Base-by-base conservation (phyloP, 768 basidiomycete species). In the Naganishia randhawae region DNA sequence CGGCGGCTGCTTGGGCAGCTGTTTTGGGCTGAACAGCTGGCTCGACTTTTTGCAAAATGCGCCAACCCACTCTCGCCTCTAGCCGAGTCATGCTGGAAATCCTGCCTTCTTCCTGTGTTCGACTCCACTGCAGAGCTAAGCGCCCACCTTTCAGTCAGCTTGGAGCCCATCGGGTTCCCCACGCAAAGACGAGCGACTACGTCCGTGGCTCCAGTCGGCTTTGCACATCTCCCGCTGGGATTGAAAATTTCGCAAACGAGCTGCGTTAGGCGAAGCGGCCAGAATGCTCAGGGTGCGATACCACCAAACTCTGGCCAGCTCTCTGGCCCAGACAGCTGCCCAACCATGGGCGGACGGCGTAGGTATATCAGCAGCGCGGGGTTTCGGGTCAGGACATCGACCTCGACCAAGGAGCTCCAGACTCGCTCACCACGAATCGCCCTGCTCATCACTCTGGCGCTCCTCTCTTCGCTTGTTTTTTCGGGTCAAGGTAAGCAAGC, bases 401-500 rank as follows among this genome's bases (percentile, higher is more conserved):
- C n/a, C n/a, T n/a, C n/a, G n/a, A n/a, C 25, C 16, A 22, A 48
- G 45, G 45, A 48, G 45, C 45, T 48, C 45, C 45, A 48, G n/a
- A 48, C n/a, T 17, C 25, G 41, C 3, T 42, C 41, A 16, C 19
- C 5, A n/a, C n/a, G n/a, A n/a, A n/a, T n/a, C n/a, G n/a, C n/a
- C n/a, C n/a, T n/a, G n/a, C n/a, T n/a, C n/a, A n/a, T n/a, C n/a
- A n/a, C n/a, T n/a, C n/a, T n/a, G n/a, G n/a, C n/a, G n/a, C n/a
- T n/a, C n/a, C n/a, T n/a, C 11, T 48, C 25, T 48, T 48, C 45
- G 45, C 45, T 25, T 55, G 54, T 35, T 37, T 39, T 57, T 39
- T 61, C 57, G 57, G 57, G 57, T 42, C 57, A 13, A 42, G 57
- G 57, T 61, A 61, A 61, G 57, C 57, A 41, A 61, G 22, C 37